Evolutionary conservation across 139 green algal species (phyloP).

Genomic region (Zygnema cylindricum): DNA sequence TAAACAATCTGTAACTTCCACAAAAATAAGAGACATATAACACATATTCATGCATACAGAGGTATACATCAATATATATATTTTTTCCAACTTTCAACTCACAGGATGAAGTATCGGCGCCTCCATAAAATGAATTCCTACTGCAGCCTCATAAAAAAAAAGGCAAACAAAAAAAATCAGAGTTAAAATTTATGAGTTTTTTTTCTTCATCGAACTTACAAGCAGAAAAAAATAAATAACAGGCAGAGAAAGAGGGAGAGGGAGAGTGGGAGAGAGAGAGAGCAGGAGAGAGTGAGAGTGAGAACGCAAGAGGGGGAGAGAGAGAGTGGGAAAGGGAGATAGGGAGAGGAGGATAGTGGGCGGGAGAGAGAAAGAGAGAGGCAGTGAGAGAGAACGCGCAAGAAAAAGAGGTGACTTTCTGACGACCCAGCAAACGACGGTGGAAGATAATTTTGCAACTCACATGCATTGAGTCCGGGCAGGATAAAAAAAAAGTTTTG

Average conservation of each 20-base stretch:
- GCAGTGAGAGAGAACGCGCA: neutral
- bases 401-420: neutral
- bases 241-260: neutral
- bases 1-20: no score
- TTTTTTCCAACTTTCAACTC: neutral
- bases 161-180: neutral
- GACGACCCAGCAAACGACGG: neutral
- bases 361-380: neutral
- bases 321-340: neutral
- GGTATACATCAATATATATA: no score
- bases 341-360: neutral
- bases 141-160: neutral
- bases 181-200: no score
- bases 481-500: constrained; percentile 58
- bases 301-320: neutral
- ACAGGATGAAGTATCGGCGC: constrained; percentile 21
- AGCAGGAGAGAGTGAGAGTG: neutral
- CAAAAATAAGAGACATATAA: no score
- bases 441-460: no score
- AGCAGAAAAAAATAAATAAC: neutral
- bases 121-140: neutral
- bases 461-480: constrained; percentile 26
- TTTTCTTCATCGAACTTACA: no score
- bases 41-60: no score
- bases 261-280: neutral